A percentile compares a stretch with the other conserved stretches of the same genome.
phyloP scores from a whole-genome alignment of 2,329 filamentous ascomycete genomes.

The Diaporthe amygdali region DNA sequence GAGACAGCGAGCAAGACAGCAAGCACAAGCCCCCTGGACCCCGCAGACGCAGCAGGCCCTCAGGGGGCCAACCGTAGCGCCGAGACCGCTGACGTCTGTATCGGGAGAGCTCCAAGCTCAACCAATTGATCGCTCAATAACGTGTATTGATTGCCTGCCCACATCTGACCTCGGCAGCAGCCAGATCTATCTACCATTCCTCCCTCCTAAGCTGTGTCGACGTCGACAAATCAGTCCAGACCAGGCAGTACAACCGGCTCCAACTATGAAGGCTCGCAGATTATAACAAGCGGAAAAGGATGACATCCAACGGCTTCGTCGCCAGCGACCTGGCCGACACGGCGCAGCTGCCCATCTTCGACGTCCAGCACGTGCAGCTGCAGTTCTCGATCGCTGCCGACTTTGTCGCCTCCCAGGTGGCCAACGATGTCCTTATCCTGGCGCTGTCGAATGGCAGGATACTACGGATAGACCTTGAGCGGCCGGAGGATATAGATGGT shows the following conservation, averaged over 20 bases:
- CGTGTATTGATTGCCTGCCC: not conserved
- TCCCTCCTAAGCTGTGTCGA: not conserved
- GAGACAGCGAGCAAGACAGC: not conserved
- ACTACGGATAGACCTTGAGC: conserved; percentile 90
- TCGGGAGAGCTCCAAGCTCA: not conserved
- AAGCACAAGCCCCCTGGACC: not conserved
- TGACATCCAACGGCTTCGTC: conserved; percentile 78
- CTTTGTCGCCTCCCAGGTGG: conserved; percentile 95
- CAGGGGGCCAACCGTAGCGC: conserved; percentile 7
- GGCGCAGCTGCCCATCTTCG: conserved; percentile 85
- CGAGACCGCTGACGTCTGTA: conserved; percentile 22
- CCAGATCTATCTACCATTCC: not conserved
- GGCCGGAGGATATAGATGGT: conserved; percentile 94
- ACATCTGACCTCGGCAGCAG: conserved; percentile 2
- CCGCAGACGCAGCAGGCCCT: not conserved
- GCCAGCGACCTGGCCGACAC: conserved; percentile 62
- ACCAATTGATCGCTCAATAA: conserved; percentile 2
- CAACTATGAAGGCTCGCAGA: conserved; percentile 24
- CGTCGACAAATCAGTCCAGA: not conserved
- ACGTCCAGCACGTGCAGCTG: conserved; percentile 89
- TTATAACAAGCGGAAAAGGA: conserved; percentile 38
- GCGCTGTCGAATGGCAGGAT: conserved; percentile 93
- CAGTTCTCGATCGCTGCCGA: conserved; percentile 94
- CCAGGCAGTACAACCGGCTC: not conserved
- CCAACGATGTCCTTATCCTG: conserved; percentile 94